Base-by-base conservation (phyloP, 371 early-diverging fungal genomes). In the Chytridiales sp. region DNA sequence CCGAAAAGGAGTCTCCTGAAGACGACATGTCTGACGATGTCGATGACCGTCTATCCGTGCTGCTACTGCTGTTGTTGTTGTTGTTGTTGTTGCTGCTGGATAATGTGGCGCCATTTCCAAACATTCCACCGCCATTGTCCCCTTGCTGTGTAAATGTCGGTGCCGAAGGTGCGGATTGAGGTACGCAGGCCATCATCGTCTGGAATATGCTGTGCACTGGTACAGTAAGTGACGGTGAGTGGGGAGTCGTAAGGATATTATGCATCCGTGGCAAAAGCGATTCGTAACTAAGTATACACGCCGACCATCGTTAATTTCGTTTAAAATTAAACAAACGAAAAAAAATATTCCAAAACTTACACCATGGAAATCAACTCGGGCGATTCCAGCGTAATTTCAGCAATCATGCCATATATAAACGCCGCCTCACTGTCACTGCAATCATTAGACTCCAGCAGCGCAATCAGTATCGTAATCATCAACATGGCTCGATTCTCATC, bases 361-460 rank as follows among this genome's bases (percentile, higher is more conserved):
- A 91, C 80, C 31, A 87, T 67, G 3, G 85, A 70, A 73, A 91
- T 87, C 30, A 86, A 80, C 50, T 89, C 86, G 1, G 92, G 93
- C 42, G 85, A 77, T 8, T 83, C 77, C n/a, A 75, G 69, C 1
- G 91, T 87, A 30, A 86, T 86, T 71, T 90, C 91, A 21, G 90
- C 86, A 30, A 95, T 71, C 58, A 93, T 77, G 9, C 88, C 86
- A 62, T 94, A 94, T 31, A 95, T 74, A 64, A 90, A 89, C 56
- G 87, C 65, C 13, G 84, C 78, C 74, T 95, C 94, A n/a, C 87
- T 81, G 56, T 91, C 92, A n/a, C n/a, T n/a, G 22, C 82, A 83
- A 49, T 94, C 93, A 0, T 90, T 82, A 57, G 81, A 82, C 66
- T 93, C 86, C 51, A 95, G 75, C 76, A 93, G 85, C 0, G 89